Base-by-base conservation (phyloP, 176 grass and related monocot species). In the Bothriochloa decipiens region DNA sequence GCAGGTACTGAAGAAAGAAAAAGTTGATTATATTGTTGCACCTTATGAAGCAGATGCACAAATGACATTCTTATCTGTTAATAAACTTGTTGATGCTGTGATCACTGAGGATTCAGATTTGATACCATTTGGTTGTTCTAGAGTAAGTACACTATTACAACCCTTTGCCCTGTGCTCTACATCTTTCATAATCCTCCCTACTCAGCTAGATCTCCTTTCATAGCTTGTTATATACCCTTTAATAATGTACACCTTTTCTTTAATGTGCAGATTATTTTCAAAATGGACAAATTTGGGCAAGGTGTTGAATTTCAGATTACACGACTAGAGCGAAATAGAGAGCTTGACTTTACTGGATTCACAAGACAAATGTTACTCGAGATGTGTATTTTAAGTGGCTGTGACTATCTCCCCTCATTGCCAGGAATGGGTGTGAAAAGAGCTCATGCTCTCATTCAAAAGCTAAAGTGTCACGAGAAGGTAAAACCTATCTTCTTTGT, bases 1-100 rank as follows among this genome's bases (percentile, higher is more conserved):
- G 84, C 72, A 98, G 96, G 96, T 93, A 70, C 55, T 95, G 82
- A 95, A 93, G 93, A 84, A 77, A 81, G 93, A 95, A 86, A 93
- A 92, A 32, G 91, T 98, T 37, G 91, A 98, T 81, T 98, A 93
- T 75, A 98, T 98, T 61, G 95, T 98, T 46, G 95, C 95, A 10
- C 95, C 95, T 91, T 98, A 95, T 75, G 95, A 98, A 86, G 95
- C 95, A 87, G 95, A 98, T 85, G 95, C 95, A 26, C 95, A 98
- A 77, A 95, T 98, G 91, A 50, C 92, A 77, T 98, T 98, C 82
- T 91, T 98, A 47, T 98, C 95, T 71, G 83, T 98, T 65, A 98
- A 98, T 79, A 98, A 90, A 82, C 85, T 98, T 90, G 91, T 95
- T 74, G 92, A 98, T 85, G 95, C 95, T 84, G 92, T 98, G 45